phyloP scores from a whole-genome alignment of 2,329 filamentous ascomycete genomes.

The Aphanoascus verrucosus region DNA sequence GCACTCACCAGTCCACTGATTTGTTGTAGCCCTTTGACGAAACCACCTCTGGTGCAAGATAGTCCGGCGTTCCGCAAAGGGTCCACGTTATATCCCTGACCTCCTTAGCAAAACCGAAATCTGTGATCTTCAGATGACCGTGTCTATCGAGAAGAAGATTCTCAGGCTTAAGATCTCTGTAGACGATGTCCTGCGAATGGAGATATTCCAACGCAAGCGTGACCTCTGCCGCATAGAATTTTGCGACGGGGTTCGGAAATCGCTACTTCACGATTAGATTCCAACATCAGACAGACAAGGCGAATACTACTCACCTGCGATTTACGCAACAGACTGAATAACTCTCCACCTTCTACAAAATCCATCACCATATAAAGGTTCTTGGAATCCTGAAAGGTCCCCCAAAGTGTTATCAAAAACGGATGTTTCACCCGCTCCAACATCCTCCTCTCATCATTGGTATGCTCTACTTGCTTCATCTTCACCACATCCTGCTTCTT shows the following conservation, averaged over 20 bases:
- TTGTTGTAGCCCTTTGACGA: slow-evolving; percentile 99
- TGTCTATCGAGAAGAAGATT: slow-evolving; percentile 86
- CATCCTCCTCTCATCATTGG: slow-evolving; percentile 95
- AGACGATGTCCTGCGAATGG: slow-evolving; percentile 91
- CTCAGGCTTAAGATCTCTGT: slow-evolving; percentile 92
- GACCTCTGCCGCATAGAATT: slow-evolving; percentile 97
- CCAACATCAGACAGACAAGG: background rate
- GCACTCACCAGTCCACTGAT: slow-evolving; percentile 85
- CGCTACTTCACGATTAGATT: slow-evolving; percentile 48
- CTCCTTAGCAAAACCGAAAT: slow-evolving; percentile 97
- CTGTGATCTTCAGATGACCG: slow-evolving; percentile 91
- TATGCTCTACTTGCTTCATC: slow-evolving; percentile 99
- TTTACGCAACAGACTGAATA: slow-evolving; percentile 90
- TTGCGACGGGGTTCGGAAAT: slow-evolving; percentile 96
- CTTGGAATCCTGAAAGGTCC: slow-evolving; percentile 88
- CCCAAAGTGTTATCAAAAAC: slow-evolving; percentile 95
- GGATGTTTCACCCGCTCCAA: slow-evolving; percentile 93
- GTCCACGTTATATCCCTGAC: slow-evolving; percentile 99
- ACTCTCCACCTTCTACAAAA: slow-evolving; percentile 94
- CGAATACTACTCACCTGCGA: slow-evolving; percentile 58
- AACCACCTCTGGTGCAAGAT: slow-evolving; percentile 95
- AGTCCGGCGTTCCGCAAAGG: slow-evolving; percentile 92
- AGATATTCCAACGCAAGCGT: slow-evolving; percentile 92
- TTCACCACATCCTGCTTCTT: slow-evolving; percentile 98
- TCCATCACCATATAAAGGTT: slow-evolving; percentile 99